Percentiles rank a stretch among this genome's conserved stretches.
Evolutionary conservation across 176 grass and related monocot genomes (phyloP).

Genomic region (Stipa capillata): DNA sequence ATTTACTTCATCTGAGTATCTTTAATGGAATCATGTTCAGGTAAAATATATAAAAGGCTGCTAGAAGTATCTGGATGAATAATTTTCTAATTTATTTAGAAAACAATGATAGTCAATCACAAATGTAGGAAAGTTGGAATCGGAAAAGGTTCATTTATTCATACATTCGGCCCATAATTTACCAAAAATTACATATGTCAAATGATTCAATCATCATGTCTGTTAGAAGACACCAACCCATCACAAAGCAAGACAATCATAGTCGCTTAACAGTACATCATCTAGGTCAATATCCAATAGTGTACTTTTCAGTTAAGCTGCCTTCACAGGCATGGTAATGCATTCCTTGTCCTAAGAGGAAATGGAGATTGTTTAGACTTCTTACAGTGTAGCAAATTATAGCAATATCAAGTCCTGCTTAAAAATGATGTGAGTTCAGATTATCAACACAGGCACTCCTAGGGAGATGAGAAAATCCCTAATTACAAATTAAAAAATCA

Average conservation of each 20-base stretch:
- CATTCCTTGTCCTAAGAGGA: not conserved
- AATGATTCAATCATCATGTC: not conserved
- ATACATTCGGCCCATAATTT: not conserved
- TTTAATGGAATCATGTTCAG: not conserved
- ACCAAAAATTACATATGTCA: not conserved
- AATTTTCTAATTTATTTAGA: not conserved
- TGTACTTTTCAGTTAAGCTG: not conserved
- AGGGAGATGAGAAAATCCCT: not conserved
- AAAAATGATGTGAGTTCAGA: not conserved
- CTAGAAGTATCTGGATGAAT: not conserved
- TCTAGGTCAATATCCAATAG: too few species aligned
- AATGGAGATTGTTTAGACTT: not conserved
- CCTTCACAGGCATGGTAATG: not conserved
- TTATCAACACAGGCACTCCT: not conserved
- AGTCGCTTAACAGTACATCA: not conserved
- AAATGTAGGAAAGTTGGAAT: not conserved
- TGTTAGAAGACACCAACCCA: not conserved
- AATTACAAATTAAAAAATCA: not conserved
- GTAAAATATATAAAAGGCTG: not conserved
- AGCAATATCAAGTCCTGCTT: not conserved
- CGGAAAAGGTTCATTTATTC: not conserved
- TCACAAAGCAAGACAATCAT: not conserved
- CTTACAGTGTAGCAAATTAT: not conserved
- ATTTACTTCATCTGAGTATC: not conserved
- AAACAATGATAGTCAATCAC: not conserved